phyloP scores from a whole-genome alignment of 2,329 filamentous ascomycete species.

The Myotisia sp. region DNA sequence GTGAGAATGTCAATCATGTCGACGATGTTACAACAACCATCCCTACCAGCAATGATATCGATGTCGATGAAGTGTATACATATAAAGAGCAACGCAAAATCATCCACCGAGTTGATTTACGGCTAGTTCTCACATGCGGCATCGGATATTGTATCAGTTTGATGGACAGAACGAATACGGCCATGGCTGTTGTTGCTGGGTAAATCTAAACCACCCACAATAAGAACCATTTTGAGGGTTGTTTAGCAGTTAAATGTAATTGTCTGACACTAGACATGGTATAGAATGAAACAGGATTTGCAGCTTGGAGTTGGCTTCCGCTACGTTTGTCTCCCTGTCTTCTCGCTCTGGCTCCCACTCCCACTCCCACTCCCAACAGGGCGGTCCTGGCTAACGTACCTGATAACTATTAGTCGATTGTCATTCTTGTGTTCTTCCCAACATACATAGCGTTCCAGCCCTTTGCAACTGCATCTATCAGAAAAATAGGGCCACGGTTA shows the following conservation, averaged over 20 bases:
- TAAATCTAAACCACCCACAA: background rate
- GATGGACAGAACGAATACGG: slow-evolving; percentile 67
- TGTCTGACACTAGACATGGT: too few relatives aligned
- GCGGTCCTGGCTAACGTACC: slow-evolving; percentile 4
- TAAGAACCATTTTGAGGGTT: background rate
- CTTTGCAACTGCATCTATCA: slow-evolving; percentile 53
- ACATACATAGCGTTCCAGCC: slow-evolving; percentile 59
- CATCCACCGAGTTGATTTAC: slow-evolving; percentile 53
- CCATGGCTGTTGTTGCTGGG: slow-evolving; percentile 58
- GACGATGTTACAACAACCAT: slow-evolving; percentile 5
- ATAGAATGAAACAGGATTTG: slow-evolving; percentile 16
- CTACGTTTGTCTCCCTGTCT: slow-evolving; percentile 12
- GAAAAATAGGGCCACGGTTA: slow-evolving; percentile 41
- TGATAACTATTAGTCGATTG: slow-evolving; percentile 36
- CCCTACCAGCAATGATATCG: slow-evolving; percentile 5
- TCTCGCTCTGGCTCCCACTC: too few relatives aligned
- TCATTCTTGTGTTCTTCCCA: slow-evolving; percentile 60
- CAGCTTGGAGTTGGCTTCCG: slow-evolving; percentile 17
- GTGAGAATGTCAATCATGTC: too few relatives aligned
- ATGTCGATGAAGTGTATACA: slow-evolving; percentile 31
- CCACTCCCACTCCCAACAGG: background rate
- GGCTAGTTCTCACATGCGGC: slow-evolving; percentile 48
- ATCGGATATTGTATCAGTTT: slow-evolving; percentile 59
- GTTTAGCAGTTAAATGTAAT: too few relatives aligned
- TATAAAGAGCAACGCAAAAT: slow-evolving; percentile 52